Percentiles rank a stretch among this genome's conserved stretches.
These are phyloP conservation scores for Zymoseptoria brevis DNA, from an alignment of 2,329 filamentous ascomycete species.

Conservation along the genomic window DNA sequence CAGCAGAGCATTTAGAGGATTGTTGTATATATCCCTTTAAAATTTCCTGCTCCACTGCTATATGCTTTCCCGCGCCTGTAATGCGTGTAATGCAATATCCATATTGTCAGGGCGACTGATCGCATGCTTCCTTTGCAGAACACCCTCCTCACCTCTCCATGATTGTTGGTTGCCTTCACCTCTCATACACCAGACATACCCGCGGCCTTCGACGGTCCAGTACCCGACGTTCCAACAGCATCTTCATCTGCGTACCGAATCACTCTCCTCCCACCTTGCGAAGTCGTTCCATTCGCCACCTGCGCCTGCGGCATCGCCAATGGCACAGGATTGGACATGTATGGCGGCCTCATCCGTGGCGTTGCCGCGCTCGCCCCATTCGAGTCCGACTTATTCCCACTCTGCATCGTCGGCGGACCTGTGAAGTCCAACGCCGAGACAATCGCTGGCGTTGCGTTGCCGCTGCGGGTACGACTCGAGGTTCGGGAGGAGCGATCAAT, in stretches of 20 bases:
- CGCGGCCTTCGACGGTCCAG: not conserved
- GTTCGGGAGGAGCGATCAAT: slow-evolving; percentile 14
- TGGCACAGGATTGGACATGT: not conserved
- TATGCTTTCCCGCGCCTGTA: no score
- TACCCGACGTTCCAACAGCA: not conserved
- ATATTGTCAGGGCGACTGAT: no score
- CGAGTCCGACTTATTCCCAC: not conserved
- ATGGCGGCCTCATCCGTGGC: not conserved
- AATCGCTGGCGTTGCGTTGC: not conserved
- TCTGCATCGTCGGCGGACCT: not conserved
- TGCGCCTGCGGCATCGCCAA: not conserved
- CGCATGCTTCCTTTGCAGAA: no score
- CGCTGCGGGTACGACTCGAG: not conserved
- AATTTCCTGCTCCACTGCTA: not conserved
- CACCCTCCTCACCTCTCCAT: no score
- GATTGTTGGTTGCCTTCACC: no score
- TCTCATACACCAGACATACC: not conserved
- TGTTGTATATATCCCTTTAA: not conserved
- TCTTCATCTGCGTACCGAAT: not conserved
- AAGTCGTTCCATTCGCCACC: not conserved
- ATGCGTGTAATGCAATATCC: no score
- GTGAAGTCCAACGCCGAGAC: not conserved
- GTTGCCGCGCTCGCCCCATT: not conserved
- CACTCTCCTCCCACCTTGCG: not conserved
- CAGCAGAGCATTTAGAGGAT: not conserved